phyloP scores from a whole-genome alignment of 257 asterid species.

The Solanum rostratum region DNA sequence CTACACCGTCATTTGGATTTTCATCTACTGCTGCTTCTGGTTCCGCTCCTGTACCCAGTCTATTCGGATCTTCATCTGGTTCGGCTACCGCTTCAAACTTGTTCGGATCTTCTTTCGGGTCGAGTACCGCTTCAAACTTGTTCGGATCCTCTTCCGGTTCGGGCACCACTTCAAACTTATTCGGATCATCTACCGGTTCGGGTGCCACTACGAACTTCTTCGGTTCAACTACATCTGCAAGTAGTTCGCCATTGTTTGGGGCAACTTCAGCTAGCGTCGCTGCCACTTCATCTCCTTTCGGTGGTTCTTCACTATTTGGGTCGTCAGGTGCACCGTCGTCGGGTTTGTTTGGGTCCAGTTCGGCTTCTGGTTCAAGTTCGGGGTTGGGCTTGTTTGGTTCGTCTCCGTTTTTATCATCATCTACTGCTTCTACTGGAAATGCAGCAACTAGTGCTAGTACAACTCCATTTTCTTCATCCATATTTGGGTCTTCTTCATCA shows the following conservation, averaged over 20 bases:
- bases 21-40: conserved; percentile 21
- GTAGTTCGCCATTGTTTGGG: conserved; percentile 21
- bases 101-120: conserved; percentile 25
- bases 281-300: conserved; percentile 4
- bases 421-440: not conserved
- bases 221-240: conserved; percentile 4
- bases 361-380: not conserved
- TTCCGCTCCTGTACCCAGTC: conserved; percentile 23
- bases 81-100: conserved; percentile 22
- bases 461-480: not conserved
- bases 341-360: conserved; percentile 11
- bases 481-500: conserved; percentile 5
- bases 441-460: not conserved
- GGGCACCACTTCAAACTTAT: conserved; percentile 25
- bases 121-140: conserved; percentile 6
- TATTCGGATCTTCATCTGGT: conserved; percentile 22
- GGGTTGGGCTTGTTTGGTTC: not conserved
- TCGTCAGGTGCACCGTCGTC: conserved; percentile 8
- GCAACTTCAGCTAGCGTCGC: not conserved
- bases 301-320: conserved; percentile 9
- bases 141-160: conserved; percentile 17
- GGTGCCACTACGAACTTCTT: conserved; percentile 5
- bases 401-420: not conserved
- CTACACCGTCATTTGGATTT: conserved; percentile 16
- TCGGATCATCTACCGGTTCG: conserved; percentile 25